Evolutionary conservation across 1,139 yeast species (phyloP).

Genomic region (Blastobotrys aristatus): DNA sequence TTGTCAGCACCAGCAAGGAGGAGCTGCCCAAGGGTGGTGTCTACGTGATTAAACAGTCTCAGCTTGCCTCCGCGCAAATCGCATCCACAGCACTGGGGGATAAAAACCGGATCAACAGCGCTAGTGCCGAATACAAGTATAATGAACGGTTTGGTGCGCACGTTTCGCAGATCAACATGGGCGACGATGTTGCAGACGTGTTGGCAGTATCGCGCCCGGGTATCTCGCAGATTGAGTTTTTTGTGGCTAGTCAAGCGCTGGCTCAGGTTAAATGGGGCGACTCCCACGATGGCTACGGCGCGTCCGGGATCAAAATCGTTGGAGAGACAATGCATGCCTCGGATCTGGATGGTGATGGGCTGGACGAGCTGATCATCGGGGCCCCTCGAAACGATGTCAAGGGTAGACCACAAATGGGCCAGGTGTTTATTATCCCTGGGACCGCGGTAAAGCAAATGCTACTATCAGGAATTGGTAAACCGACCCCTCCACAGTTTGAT

Average conservation of each 20-base stretch:
- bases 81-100: background rate
- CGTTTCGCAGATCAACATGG: slow-evolving; percentile 20
- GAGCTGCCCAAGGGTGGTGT: slow-evolving; percentile 22
- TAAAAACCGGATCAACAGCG: background rate
- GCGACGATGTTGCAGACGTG: slow-evolving; percentile 20
- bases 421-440: slow-evolving; percentile 39
- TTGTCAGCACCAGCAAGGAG: slow-evolving; percentile 6
- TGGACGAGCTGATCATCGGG: slow-evolving; percentile 42
- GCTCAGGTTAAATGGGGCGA: slow-evolving; percentile 20
- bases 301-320: slow-evolving; percentile 38
- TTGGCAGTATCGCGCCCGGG: slow-evolving; percentile 37
- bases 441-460: slow-evolving; percentile 20
- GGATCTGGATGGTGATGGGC: slow-evolving; percentile 37
- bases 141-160: slow-evolving; percentile 32
- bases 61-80: slow-evolving; percentile 1
- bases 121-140: slow-evolving; percentile 4
- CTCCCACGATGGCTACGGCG: slow-evolving; percentile 34
- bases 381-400: slow-evolving; percentile 39
- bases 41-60: slow-evolving; percentile 19
- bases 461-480: slow-evolving; percentile 12
- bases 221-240: slow-evolving; percentile 29
- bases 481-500: slow-evolving; percentile 6
- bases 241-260: slow-evolving; percentile 25
- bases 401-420: slow-evolving; percentile 39
- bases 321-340: slow-evolving; percentile 32